Evolutionary conservation across 345 rosid species (phyloP).

Genomic region (Orychophragmus violaceus): DNA sequence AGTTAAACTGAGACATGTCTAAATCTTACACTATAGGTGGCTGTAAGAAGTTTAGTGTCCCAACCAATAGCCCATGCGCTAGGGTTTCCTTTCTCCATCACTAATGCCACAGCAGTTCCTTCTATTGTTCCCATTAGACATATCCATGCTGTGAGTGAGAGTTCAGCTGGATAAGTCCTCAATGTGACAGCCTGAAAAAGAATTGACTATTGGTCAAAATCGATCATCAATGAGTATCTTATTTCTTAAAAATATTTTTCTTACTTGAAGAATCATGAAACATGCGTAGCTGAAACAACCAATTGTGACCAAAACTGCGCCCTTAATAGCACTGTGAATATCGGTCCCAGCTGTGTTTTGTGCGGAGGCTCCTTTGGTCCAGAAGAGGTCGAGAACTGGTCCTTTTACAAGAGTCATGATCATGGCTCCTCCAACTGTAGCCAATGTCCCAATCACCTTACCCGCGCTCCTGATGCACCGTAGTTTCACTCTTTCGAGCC

Average conservation of each 20-base stretch:
- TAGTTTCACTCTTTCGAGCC: background rate
- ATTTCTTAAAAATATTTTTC: background rate
- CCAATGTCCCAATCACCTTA: background rate
- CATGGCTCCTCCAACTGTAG: background rate
- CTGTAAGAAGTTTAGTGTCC: background rate
- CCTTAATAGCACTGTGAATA: background rate
- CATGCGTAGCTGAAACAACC: background rate
- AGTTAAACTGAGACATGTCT: background rate
- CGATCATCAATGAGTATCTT: background rate
- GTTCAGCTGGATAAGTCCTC: background rate
- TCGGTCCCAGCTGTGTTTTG: background rate
- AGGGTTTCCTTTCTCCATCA: background rate
- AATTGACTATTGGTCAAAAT: background rate
- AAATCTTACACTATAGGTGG: background rate
- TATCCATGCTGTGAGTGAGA: background rate
- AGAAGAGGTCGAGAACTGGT: background rate
- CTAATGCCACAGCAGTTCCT: background rate
- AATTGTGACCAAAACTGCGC: background rate
- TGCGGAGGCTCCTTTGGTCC: background rate
- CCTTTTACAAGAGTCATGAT: background rate
- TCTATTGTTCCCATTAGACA: background rate
- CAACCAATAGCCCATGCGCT: background rate
- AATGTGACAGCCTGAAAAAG: background rate
- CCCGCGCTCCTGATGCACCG: background rate
- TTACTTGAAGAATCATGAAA: background rate